Evolutionary conservation across 371 early-diverging fungal species (phyloP), one percentile per base, ranked within the genome.

Genomic region (Syncephalis plumigaleata): DNA sequence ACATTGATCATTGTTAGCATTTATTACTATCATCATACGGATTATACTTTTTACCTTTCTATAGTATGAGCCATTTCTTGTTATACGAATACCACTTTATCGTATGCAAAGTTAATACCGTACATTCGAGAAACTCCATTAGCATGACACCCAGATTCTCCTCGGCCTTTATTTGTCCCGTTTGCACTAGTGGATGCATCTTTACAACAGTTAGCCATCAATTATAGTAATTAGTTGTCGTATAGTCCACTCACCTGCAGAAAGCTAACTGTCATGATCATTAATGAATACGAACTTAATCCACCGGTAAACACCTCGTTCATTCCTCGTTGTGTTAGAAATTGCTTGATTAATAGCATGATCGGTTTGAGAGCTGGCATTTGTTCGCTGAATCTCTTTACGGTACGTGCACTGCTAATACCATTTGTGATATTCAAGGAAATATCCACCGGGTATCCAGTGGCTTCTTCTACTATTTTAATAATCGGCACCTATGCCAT

Each of bases 281-380:
- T 73, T 20, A 91, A 70, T 2, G 87, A 80, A 57, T 92, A 98
- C n/a, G 87, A 82, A 18, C 95, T 90, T 47, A 98, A 54, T 0
- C 98, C 98, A 22, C 99, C 99, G 1, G 70, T 71, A 51, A 74
- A 89, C 3, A 90, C 88, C 58, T 98, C 96, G 60, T 94, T 92
- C 51, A 87, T 55, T 7, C 67, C 56, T 24, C 87, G 70, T 44
- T 73, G 66, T 2, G 66, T 52, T 39, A 96, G 55, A 46, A 87
- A 88, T 44, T 87, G 81, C 61, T 95, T 96, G 47, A 96, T 53
- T 0, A 89, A 54, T 46, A 91, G 54, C 23, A 79, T 66, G 4
- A 96, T 47, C 24, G 79, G 65, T 9, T 77, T 64, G 17, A 91
- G 52, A 2, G 77, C 75, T 27, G 75, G 71, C 55, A 74, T 66